A percentile compares a stretch with the other conserved stretches of the same genome.
Evolutionary conservation across 768 basidiomycete genomes (phyloP).

Genomic region (Tephrocybe sp.): DNA sequence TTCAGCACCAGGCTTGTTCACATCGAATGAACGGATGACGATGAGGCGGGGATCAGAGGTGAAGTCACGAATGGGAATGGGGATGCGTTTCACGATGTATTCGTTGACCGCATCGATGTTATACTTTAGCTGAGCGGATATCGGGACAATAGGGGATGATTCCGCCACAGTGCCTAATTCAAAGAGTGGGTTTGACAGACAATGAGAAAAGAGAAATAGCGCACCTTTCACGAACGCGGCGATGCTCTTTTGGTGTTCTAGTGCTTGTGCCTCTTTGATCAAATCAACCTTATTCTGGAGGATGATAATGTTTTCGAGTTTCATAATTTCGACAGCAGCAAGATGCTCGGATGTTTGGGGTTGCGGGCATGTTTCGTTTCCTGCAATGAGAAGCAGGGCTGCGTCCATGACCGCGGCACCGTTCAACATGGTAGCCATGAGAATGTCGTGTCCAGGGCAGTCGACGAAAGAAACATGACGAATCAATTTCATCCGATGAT

Average conservation of each 20-base stretch:
- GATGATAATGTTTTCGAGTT: conserved; percentile 95
- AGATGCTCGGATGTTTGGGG: conserved; percentile 99
- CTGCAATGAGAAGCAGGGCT: conserved; percentile 91
- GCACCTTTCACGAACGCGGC: conserved; percentile 90
- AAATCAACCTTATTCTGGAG: conserved; percentile 98
- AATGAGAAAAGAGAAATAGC: conserved; percentile 13
- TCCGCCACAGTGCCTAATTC: conserved; percentile 91
- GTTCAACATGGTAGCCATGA: conserved; percentile 99
- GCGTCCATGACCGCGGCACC: conserved; percentile 99
- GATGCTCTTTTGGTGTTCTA: conserved; percentile 97
- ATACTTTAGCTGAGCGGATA: conserved; percentile 97
- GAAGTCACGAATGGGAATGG: conserved; percentile 93
- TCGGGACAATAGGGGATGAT: conserved; percentile 96
- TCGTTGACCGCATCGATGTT: conserved; percentile 99
- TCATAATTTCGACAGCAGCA: conserved; percentile 99
- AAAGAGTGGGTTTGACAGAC: not conserved
- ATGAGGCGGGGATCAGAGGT: conserved; percentile 88
- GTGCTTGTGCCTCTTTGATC: conserved; percentile 90
- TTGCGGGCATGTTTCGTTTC: conserved; percentile 98
- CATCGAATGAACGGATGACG: conserved; percentile 98
- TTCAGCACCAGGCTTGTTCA: conserved; percentile 98
- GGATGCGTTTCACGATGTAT: conserved; percentile 95
- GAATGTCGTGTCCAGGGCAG: conserved; percentile 96
- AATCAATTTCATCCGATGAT: conserved; percentile 83
- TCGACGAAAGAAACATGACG: conserved; percentile 99